Evolutionary conservation across 2,329 filamentous ascomycete genomes (phyloP).

Genomic region (Fusarium albosuccineum): DNA sequence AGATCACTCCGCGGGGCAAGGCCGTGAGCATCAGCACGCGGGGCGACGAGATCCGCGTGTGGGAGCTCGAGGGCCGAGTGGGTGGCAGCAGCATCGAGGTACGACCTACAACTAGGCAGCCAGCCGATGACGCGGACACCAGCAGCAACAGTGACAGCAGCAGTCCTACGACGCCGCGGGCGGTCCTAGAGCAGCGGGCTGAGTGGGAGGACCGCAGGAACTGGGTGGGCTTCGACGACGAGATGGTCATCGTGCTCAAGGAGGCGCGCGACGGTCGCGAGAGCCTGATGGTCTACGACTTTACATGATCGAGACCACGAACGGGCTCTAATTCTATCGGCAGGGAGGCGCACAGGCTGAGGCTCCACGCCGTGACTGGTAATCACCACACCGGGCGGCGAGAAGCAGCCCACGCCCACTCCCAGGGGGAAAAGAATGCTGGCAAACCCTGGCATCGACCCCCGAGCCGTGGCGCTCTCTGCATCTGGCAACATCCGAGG

Average conservation of each 20-base stretch:
- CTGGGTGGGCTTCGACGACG: conserved; percentile 91
- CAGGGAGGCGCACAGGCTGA: neutral
- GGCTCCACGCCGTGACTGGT: neutral
- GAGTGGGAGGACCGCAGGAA: conserved; percentile 63
- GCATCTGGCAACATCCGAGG: conserved; percentile 21
- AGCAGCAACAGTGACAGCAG: conserved; percentile 10
- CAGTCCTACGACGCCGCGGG: conserved; percentile 5
- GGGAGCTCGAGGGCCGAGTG: conserved; percentile 85
- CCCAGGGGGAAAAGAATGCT: conserved; percentile 19
- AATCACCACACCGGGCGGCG: conserved; percentile 20
- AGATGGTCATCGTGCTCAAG: conserved; percentile 88
- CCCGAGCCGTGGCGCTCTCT: conserved; percentile 15
- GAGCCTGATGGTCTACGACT: conserved; percentile 87
- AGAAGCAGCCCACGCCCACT: conserved; percentile 24
- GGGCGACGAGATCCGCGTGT: conserved; percentile 86
- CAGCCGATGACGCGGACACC: conserved; percentile 38
- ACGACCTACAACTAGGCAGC: conserved; percentile 53
- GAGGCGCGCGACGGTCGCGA: conserved; percentile 77
- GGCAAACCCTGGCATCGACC: conserved; percentile 19
- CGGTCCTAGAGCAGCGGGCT: conserved; percentile 22
- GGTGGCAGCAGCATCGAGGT: conserved; percentile 67
- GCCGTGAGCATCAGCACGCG: conserved; percentile 88
- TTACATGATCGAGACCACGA: conserved; percentile 64
- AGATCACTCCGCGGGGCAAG: conserved; percentile 86
- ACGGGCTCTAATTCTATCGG: conserved; percentile 6